phyloP scores from a whole-genome alignment of 73 alveolate species.

The Paramecium tetraurelia region DNA sequence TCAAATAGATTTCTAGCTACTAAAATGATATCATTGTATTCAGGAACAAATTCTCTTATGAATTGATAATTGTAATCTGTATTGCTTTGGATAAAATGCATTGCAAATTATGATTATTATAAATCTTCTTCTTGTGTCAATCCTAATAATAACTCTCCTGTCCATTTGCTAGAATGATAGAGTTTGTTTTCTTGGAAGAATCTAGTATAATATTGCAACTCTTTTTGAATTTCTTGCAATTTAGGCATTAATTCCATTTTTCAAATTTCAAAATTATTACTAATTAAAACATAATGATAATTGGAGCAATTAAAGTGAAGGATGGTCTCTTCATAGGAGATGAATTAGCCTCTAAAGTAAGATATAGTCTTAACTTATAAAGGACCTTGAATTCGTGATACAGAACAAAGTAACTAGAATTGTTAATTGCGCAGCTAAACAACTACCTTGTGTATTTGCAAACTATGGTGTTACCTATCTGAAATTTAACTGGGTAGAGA shows the following conservation, averaged over 20 bases:
- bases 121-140: slow-evolving; percentile 60
- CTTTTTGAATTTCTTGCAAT: slow-evolving; percentile 64
- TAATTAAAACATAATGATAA: slow-evolving; percentile 9
- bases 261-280: not conserved
- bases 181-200: slow-evolving; percentile 74
- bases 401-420: slow-evolving; percentile 83
- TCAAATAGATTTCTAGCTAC: slow-evolving; percentile 91
- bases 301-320: slow-evolving; percentile 81
- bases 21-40: slow-evolving; percentile 73
- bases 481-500: slow-evolving; percentile 73
- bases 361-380: not conserved
- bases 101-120: slow-evolving; percentile 48
- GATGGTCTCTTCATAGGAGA: slow-evolving; percentile 91
- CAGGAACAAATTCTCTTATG: slow-evolving; percentile 73
- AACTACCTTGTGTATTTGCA: slow-evolving; percentile 67
- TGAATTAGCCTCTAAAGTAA: slow-evolving; percentile 77
- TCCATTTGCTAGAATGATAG: slow-evolving; percentile 86
- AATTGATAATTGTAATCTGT: slow-evolving; percentile 67
- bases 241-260: slow-evolving; percentile 52
- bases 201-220: slow-evolving; percentile 77
- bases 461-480: slow-evolving; percentile 72
- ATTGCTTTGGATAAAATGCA: slow-evolving; percentile 58
- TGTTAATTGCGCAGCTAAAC: slow-evolving; percentile 74
- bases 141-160: slow-evolving; percentile 69
- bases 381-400: slow-evolving; percentile 83